phyloP scores from a whole-genome alignment of 1,284 basidiomycete species.

The Termitomyces sp. region DNA sequence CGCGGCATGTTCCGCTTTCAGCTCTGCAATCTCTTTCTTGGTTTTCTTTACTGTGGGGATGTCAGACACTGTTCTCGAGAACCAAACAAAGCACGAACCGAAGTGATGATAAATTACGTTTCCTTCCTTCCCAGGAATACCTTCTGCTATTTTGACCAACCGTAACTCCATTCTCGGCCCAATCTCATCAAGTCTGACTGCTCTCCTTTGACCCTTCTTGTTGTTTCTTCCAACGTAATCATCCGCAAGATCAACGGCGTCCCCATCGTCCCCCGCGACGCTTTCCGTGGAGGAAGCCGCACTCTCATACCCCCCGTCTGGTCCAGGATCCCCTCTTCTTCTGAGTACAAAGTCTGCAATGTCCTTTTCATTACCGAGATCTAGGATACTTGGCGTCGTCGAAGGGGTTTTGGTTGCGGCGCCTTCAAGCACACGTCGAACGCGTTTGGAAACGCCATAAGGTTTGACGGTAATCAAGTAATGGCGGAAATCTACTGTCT shows the following conservation, averaged over 20 bases:
- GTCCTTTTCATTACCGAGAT: constrained; percentile 88
- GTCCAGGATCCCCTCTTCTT: constrained; percentile 59
- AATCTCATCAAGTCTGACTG: constrained; percentile 89
- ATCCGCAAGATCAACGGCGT: constrained; percentile 79
- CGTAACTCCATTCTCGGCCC: constrained; percentile 93
- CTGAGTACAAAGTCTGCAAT: constrained; percentile 93
- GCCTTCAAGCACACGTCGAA: constrained; percentile 86
- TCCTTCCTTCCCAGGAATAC: constrained; percentile 86
- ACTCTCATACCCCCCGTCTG: constrained; percentile 83
- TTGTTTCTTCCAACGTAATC: constrained; percentile 96
- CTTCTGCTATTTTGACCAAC: constrained; percentile 93
- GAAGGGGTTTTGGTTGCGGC: constrained; percentile 34
- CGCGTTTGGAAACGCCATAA: constrained; percentile 88
- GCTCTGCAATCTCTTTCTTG: constrained; percentile 61
- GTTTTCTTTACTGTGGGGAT: constrained; percentile 70
- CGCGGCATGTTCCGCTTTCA: constrained; percentile 71
- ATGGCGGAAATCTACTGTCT: constrained; percentile 91
- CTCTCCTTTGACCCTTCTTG: constrained; percentile 84
- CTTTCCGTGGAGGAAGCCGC: constrained; percentile 71
- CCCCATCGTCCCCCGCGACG: constrained; percentile 78
- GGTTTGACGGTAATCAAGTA: constrained; percentile 95
- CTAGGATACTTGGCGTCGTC: constrained; percentile 47
- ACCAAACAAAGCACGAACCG: constrained; percentile 43
- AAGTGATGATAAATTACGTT: constrained; percentile 90
- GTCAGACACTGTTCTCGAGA: constrained; percentile 11